These are phyloP conservation scores for Wilcoxina mikolae DNA, from an alignment of 495 filamentous ascomycete genomes.

Conservation along the genomic window DNA sequence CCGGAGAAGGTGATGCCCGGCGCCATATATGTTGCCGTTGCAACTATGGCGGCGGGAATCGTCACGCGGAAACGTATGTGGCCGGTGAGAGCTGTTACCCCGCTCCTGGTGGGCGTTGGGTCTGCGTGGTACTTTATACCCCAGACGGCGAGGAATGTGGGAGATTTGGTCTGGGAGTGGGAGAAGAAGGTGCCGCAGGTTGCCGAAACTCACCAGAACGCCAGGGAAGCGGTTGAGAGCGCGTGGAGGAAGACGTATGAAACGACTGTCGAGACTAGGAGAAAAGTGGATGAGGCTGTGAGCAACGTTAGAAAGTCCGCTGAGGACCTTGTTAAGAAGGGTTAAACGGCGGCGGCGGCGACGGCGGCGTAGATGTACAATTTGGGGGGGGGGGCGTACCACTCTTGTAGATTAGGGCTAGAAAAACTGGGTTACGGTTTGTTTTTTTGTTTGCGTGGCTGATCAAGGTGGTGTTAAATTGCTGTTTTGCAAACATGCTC, in stretches of 20 bases:
- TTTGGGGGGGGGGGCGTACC: too few species aligned
- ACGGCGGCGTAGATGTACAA: not conserved
- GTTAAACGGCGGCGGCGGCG: conserved; percentile 22
- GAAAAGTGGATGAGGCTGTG: conserved; percentile 66
- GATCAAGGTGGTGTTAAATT: too few species aligned
- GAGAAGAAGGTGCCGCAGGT: conserved; percentile 73
- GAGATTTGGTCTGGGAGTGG: conserved; percentile 69
- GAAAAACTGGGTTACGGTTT: not conserved
- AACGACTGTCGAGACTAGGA: conserved; percentile 52
- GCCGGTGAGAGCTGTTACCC: conserved; percentile 55
- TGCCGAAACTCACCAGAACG: conserved; percentile 56
- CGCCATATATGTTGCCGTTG: conserved; percentile 73
- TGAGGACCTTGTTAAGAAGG: conserved; percentile 83
- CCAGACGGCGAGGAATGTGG: conserved; percentile 70
- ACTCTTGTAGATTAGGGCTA: not conserved
- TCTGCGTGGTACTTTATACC: conserved; percentile 63
- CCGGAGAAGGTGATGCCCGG: conserved; percentile 77
- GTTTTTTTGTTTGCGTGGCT: too few species aligned
- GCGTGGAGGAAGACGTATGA: conserved; percentile 54
- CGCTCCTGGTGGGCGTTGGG: conserved; percentile 54
- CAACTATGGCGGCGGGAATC: conserved; percentile 84
- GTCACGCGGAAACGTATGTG: conserved; percentile 71
- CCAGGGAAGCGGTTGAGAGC: conserved; percentile 50
- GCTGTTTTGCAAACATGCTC: too few species aligned
- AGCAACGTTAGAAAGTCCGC: conserved; percentile 49